These are phyloP conservation scores for Aristolochia californica DNA, from an alignment of 164 flowering plant species.

Conservation along the genomic window DNA sequence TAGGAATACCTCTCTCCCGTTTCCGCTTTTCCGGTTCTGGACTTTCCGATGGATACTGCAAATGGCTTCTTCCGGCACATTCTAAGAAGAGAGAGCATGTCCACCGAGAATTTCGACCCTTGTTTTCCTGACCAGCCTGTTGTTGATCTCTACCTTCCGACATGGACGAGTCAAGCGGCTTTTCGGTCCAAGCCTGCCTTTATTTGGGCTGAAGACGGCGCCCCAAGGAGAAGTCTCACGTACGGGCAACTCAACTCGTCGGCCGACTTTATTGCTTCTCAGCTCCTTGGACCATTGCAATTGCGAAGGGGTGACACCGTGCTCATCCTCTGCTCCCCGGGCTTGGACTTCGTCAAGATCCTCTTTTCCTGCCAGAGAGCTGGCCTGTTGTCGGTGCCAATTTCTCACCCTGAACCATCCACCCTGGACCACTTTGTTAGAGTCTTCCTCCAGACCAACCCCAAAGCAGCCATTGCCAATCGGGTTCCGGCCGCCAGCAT, in stretches of 20 bases:
- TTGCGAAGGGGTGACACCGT: constrained; percentile 45
- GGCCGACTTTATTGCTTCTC: constrained; percentile 29
- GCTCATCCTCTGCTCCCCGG: constrained; percentile 50
- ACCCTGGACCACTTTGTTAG: constrained; percentile 33
- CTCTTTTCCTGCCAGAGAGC: constrained; percentile 68
- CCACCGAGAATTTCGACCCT: constrained; percentile 57
- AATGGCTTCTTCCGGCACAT: too few species aligned
- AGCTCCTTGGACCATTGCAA: constrained; percentile 19
- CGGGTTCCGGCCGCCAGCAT: constrained; percentile 22
- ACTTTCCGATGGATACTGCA: too few species aligned
- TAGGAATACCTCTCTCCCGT: too few species aligned
- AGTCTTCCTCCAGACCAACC: constrained; percentile 49
- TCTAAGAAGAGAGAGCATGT: too few species aligned
- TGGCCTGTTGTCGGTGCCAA: constrained; percentile 46
- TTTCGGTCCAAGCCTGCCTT: constrained; percentile 55
- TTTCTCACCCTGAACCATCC: constrained; percentile 29
- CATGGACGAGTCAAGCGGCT: constrained; percentile 49
- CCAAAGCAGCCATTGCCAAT: constrained; percentile 51
- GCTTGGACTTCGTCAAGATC: constrained; percentile 50
- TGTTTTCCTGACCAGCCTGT: constrained; percentile 73
- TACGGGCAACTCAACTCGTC: constrained; percentile 39
- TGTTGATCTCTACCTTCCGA: constrained; percentile 51
- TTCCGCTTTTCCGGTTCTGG: too few species aligned
- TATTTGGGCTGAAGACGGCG: constrained; percentile 44
- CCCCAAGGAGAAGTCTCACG: constrained; percentile 18